Conservation (phyloP, 2,329 filamentous ascomycete genomes). For the Colletotrichum godetiae region DNA sequence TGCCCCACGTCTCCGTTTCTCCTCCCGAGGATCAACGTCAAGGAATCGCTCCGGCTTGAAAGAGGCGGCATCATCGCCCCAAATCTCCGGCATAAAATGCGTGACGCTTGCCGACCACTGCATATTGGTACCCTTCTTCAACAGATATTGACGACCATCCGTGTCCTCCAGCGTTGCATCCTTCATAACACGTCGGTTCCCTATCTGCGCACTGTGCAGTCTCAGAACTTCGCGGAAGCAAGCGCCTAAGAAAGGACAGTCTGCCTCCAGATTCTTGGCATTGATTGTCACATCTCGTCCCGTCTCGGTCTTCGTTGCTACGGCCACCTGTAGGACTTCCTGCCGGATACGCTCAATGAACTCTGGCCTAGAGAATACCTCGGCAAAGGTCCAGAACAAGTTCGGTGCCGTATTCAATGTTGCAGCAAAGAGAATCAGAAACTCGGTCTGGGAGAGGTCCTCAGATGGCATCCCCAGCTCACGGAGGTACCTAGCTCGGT, state of each 20-base stretch:
- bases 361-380: slow-evolving; percentile 42
- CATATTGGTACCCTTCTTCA: slow-evolving; percentile 41
- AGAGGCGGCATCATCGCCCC: slow-evolving; percentile 38
- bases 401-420: slow-evolving; percentile 51
- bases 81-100: slow-evolving; percentile 38
- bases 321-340: slow-evolving; percentile 42
- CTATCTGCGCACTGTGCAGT: slow-evolving; percentile 47
- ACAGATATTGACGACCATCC: slow-evolving; percentile 39
- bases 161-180: slow-evolving; percentile 48
- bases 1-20: slow-evolving; percentile 39
- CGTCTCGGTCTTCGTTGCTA: slow-evolving; percentile 24
- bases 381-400: slow-evolving; percentile 48
- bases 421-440: slow-evolving; percentile 44
- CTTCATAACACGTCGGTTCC: slow-evolving; percentile 42
- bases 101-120: slow-evolving; percentile 41
- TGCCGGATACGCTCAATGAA: slow-evolving; percentile 42
- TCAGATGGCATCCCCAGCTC: slow-evolving; percentile 42
- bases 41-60: slow-evolving; percentile 43
- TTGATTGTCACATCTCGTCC: slow-evolving; percentile 43
- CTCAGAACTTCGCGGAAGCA: slow-evolving; percentile 57
- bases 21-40: slow-evolving; percentile 28
- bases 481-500: slow-evolving; percentile 42
- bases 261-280: slow-evolving; percentile 46
- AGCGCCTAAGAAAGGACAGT: slow-evolving; percentile 54
- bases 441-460: slow-evolving; percentile 45